A percentile compares a stretch with the other conserved stretches of the same genome.
Evolutionary conservation across 306 rosid genomes (phyloP).

Genomic region (Vigna angularis): DNA sequence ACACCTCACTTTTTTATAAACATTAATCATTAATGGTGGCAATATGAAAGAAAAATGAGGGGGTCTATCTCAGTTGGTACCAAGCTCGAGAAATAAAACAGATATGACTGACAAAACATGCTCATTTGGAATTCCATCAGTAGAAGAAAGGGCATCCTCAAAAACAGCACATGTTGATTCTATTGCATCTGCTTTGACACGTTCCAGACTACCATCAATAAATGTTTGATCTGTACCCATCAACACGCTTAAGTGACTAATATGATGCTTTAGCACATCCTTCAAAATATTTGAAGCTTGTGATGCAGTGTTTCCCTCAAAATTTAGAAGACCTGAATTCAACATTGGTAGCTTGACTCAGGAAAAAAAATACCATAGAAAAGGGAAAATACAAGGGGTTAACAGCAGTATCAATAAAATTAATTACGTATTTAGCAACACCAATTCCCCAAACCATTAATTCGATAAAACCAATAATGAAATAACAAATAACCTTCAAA

Average conservation of each 20-base stretch:
- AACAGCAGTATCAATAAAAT: conserved; percentile 3
- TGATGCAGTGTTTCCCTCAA: conserved; percentile 66
- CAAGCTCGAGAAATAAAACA: conserved; percentile 76
- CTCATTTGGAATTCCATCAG: conserved; percentile 70
- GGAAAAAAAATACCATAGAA: conserved; percentile 43
- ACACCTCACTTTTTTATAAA: background rate
- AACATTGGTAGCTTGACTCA: conserved; percentile 49
- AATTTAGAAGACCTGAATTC: conserved; percentile 74
- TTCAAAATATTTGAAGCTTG: conserved; percentile 70
- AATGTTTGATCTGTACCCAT: conserved; percentile 46
- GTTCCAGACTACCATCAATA: conserved; percentile 50
- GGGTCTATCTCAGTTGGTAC: conserved; percentile 42
- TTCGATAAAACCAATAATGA: background rate
- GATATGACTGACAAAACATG: conserved; percentile 72
- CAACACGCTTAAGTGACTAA: conserved; percentile 48
- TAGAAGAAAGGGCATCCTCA: conserved; percentile 61
- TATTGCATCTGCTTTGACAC: conserved; percentile 55
- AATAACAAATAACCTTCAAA: conserved; percentile 32
- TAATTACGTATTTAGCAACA: conserved; percentile 3
- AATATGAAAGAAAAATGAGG: background rate
- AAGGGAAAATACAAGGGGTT: background rate
- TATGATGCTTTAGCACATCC: conserved; percentile 63
- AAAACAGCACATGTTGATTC: conserved; percentile 66
- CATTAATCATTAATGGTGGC: conserved; percentile 8
- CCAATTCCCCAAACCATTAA: background rate